Evolutionary conservation across 371 early-diverging fungal genomes (phyloP).

Genomic region (Apophysomyces trapeziformis): DNA sequence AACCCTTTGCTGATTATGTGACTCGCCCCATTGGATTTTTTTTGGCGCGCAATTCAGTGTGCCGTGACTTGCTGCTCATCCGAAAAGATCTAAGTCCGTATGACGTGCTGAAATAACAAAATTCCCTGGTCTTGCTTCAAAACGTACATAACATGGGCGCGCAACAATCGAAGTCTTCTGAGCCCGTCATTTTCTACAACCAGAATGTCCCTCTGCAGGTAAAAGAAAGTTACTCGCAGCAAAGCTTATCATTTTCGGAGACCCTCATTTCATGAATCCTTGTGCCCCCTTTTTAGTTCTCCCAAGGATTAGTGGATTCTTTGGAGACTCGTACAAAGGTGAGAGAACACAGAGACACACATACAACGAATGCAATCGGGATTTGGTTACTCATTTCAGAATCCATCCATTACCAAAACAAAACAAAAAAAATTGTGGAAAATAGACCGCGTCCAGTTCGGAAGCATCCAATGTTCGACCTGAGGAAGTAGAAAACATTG

Average conservation of each 20-base stretch:
- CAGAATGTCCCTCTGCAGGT: constrained; percentile 53
- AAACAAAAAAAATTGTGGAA: neutral
- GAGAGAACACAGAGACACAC: neutral
- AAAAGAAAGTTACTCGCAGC: constrained; percentile 16
- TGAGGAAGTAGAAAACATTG: constrained; percentile 48
- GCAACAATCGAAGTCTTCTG: constrained; percentile 46
- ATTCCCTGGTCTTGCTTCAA: neutral
- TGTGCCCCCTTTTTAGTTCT: constrained; percentile 22
- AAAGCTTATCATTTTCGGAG: too few species aligned
- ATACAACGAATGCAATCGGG: too few species aligned
- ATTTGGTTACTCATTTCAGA: neutral
- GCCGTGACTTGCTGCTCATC: too few species aligned
- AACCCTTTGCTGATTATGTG: too few species aligned
- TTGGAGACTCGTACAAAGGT: constrained; percentile 39
- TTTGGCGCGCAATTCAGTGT: too few species aligned
- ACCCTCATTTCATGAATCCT: neutral
- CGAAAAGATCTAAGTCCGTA: too few species aligned
- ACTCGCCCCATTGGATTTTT: too few species aligned
- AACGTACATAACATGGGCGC: constrained; percentile 40
- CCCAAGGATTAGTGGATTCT: constrained; percentile 41
- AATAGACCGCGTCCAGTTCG: neutral
- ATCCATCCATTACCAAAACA: too few species aligned
- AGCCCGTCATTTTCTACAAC: constrained; percentile 54
- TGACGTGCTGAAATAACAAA: too few species aligned
- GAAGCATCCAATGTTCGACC: constrained; percentile 19